These are phyloP conservation scores for Apophysomyces sp. DNA, from an alignment of 371 early-diverging fungal species.

Conservation along the genomic window DNA sequence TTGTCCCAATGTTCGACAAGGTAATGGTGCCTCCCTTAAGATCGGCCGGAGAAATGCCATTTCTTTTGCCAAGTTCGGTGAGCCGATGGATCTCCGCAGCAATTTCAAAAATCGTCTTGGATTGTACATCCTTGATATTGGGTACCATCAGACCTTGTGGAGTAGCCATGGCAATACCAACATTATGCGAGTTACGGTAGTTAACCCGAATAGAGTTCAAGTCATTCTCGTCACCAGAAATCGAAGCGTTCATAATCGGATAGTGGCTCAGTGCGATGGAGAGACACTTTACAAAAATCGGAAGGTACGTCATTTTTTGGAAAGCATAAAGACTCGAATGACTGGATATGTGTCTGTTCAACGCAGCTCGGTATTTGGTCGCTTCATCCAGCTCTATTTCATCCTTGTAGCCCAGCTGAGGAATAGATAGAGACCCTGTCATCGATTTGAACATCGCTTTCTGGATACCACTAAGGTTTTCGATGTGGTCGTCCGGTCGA, in stretches of 20 bases:
- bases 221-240: constrained; percentile 51
- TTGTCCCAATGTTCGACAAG: constrained; percentile 92
- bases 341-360: constrained; percentile 64
- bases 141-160: constrained; percentile 93
- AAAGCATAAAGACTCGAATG: constrained; percentile 46
- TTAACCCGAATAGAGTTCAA: constrained; percentile 55
- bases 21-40: constrained; percentile 89
- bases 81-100: constrained; percentile 84
- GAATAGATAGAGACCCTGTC: constrained; percentile 90
- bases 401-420: constrained; percentile 94
- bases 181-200: constrained; percentile 83
- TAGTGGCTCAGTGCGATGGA: constrained; percentile 80
- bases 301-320: constrained; percentile 89
- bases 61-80: constrained; percentile 67
- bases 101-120: constrained; percentile 89
- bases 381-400: constrained; percentile 79
- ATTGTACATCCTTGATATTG: constrained; percentile 89
- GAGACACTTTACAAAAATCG: constrained; percentile 93
- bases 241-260: constrained; percentile 87
- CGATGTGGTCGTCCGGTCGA: constrained; percentile 13
- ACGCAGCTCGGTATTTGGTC: constrained; percentile 58
- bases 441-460: constrained; percentile 97
- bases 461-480: constrained; percentile 79
- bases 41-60: constrained; percentile 67
- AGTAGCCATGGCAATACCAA: constrained; percentile 97